Base-by-base conservation (phyloP, 345 rosid genomes). In the Hypericum perforatum region DNA sequence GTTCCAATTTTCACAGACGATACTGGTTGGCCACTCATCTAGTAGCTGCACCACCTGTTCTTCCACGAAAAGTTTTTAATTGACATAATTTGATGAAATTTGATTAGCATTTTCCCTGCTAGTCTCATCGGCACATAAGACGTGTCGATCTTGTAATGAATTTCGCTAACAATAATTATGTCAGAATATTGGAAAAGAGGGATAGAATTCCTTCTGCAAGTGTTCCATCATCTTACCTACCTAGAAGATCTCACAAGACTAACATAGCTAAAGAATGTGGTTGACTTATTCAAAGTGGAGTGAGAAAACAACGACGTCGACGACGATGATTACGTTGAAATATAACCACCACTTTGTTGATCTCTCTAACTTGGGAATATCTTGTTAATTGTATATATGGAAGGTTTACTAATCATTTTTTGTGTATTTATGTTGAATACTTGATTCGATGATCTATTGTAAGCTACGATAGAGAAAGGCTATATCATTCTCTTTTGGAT, bases 161-260 rank as follows among this genome's bases (percentile, higher is more conserved):
- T 11, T 16, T 39, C 37, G n/a, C 11, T 41, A n/a, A 45, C 60
- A 53, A 82, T 85, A 95, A 96, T 88, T 57, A 78, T 88, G 39
- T 71, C 83, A 0, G 97, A 92, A 60, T 88, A 75, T 61, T 58
- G 74, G 56, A 63, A 67, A 54, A 88, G 70, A 61, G 90, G 83
- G 68, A 73, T 72, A 69, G 77, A 82, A 11, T 88, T 92, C 60
- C 44, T 92, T 43, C 86, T 85, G 44, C 76, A 81, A 72, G 98
- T 84, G 3, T 80, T 88, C 11, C 83, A 88, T 64, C 89, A 83
- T 72, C 98, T 97, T 6, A 88, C 98, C 11, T 88, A 83, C 69
- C 68, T 92, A 54, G 98, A 88, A 57, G 97, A 92, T 79, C 72
- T 92, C 43, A 83, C 97, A 0, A 97, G 98, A 68, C 78, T 85